Evolutionary conservation across 129 eudicot species (phyloP), one percentile per base, ranked within the genome.

Genomic region (Logfia minima): DNA sequence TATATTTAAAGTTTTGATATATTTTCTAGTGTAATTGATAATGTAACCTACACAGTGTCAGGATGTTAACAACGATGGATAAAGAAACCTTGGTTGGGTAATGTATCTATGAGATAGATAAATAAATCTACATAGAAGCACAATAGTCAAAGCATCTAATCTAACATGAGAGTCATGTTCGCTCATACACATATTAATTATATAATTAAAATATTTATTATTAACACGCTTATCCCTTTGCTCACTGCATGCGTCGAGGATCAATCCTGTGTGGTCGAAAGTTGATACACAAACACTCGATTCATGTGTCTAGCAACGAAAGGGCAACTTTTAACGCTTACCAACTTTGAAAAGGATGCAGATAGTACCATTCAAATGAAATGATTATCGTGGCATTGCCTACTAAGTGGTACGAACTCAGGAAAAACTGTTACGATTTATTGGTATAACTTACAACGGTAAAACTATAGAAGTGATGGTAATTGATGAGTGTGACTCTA

Each of bases 401-500:
- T 16, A 66, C 52, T 66, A 45, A 34, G 48, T 66, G 71, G 71
- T 66, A 66, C 6, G 35, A 34, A 13, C 43, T n/a, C 26, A 28
- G 51, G 6, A 11, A 66, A 32, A 66, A 41, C 2, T 32, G 52
- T 26, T 0, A 2, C 2, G 0, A 66, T 66, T 32, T 66, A 34
- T n/a, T 0, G 8, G n/a, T 34, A 18, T 66, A 66, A 32, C n/a
- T 66, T 66, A 66, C 28, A 66, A 34, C 21, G 51, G 8, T 66
- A 17, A 14, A 29, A 66, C 23, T 32, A 48, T 66, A 29, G 45
- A 21, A 32, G 26, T 14, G 11, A 34, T 18, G 51, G 71, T 34
- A 13, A 14, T 66, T 9, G 52, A 74, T 24, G 80, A 76, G 74
- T 76, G 80, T 21, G 72, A 71, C 26, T 71, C 76, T 1, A 28